Conservation (phyloP, 108 stramenopile species). For the Craspedostauros australis region DNA sequence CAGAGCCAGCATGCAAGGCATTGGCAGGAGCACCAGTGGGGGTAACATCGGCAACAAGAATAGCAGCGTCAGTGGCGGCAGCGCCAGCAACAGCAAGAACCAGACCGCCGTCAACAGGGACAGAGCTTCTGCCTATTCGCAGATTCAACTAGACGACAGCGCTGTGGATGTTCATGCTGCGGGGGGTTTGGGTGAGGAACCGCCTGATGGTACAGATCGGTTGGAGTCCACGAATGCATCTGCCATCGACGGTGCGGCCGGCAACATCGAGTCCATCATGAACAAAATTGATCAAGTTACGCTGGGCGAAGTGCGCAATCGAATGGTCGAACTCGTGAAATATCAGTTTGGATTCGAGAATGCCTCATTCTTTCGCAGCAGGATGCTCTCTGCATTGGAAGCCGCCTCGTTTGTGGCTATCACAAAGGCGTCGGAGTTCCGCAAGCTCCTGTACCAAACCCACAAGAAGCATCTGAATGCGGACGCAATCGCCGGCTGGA, state of each 20-base stretch:
- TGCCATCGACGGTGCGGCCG: not conserved
- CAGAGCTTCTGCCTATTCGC: too few species aligned
- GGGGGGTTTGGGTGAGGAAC: not conserved
- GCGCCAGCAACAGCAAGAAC: not conserved
- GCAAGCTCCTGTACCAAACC: constrained; percentile 52
- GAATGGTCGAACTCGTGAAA: constrained; percentile 59
- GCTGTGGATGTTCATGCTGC: not conserved
- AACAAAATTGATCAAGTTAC: constrained; percentile 60
- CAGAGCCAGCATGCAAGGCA: too few species aligned
- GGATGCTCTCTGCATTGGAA: constrained; percentile 71
- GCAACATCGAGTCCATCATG: constrained; percentile 15
- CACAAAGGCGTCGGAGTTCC: constrained; percentile 63
- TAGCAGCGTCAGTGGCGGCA: constrained; percentile 12
- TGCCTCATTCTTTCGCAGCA: constrained; percentile 78
- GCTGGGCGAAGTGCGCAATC: constrained; percentile 62
- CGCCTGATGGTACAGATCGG: not conserved
- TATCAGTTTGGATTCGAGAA: constrained; percentile 80
- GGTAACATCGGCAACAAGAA: too few species aligned
- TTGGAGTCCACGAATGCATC: not conserved
- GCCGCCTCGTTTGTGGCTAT: constrained; percentile 74
- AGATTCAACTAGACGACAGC: too few species aligned
- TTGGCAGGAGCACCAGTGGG: too few species aligned
- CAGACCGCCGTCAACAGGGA: not conserved
- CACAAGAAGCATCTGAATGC: constrained; percentile 66
- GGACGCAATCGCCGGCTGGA: constrained; percentile 55